A percentile compares a stretch with the other conserved stretches of the same genome.
phyloP scores from a whole-genome alignment of 163 green algal species.

The Coccomyxa subellipsoidea region DNA sequence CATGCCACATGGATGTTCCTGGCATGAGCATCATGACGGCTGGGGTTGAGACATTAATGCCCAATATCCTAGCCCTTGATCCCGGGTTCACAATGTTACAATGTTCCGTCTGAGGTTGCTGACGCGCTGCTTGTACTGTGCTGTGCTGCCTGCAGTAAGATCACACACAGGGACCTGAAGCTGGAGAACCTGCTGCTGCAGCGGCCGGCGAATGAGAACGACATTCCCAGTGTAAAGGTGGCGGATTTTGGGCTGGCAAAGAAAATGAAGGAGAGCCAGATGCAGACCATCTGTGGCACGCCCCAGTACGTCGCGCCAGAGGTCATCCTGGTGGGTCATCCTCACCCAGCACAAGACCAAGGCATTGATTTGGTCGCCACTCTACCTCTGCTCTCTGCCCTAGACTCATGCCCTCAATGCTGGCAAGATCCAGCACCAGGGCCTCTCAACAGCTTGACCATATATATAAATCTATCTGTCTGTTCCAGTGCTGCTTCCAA shows the following conservation, averaged over 20 bases:
- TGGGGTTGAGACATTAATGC: no score
- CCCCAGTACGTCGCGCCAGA: slow-evolving; percentile 91
- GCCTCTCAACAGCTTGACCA: no score
- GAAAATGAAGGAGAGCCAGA: slow-evolving; percentile 41
- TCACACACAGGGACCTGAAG: slow-evolving; percentile 71
- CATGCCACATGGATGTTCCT: no score
- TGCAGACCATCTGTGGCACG: slow-evolving; percentile 78
- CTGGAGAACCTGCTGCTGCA: slow-evolving; percentile 87
- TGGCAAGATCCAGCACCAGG: no score
- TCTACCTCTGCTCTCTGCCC: no score
- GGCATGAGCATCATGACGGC: no score
- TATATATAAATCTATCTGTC: no score
- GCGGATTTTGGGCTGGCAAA: slow-evolving; percentile 89
- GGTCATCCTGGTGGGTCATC: slow-evolving; percentile 63
- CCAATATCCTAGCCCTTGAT: no score
- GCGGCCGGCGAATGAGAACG: slow-evolving; percentile 37
- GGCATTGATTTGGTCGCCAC: no score
- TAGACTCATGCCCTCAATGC: no score
- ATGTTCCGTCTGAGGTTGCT: not conserved
- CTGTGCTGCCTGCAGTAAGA: slow-evolving; percentile 26
- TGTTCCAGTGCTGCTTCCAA: no score
- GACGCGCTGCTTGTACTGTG: not conserved
- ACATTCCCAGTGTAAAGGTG: slow-evolving; percentile 84
- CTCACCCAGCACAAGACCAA: not conserved
- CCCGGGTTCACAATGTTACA: no score